Percentiles rank a stretch among this genome's conserved stretches.
These are phyloP conservation scores for Microcos paniculata DNA, from an alignment of 345 rosid species.

Conservation along the genomic window DNA sequence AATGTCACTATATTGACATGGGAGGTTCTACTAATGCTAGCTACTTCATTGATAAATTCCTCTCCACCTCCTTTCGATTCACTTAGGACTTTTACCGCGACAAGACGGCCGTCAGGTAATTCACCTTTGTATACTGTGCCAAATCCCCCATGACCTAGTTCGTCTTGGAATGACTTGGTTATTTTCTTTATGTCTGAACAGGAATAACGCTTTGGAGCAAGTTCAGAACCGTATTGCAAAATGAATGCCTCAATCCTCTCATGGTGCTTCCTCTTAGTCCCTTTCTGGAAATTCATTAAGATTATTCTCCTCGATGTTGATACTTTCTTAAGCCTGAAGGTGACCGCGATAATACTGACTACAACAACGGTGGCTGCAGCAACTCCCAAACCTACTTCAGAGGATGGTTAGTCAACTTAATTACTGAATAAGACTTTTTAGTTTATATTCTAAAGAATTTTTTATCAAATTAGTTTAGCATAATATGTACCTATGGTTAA, in stretches of 20 bases:
- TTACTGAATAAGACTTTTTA: background rate
- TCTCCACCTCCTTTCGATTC: conserved; percentile 14
- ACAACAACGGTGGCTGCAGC: background rate
- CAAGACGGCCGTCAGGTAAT: conserved; percentile 10
- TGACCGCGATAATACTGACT: background rate
- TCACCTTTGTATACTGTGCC: conserved; percentile 13
- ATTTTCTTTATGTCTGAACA: conserved; percentile 14
- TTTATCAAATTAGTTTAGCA: background rate
- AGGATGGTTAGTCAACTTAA: background rate
- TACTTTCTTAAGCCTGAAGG: background rate
- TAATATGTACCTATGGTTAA: conserved; percentile 10
- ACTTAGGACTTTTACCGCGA: conserved; percentile 9
- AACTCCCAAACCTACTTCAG: background rate
- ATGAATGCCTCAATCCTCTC: conserved; percentile 13
- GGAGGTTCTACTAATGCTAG: conserved; percentile 15
- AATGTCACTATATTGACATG: conserved; percentile 15
- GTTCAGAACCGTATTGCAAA: conserved; percentile 11
- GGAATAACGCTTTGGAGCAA: conserved; percentile 14
- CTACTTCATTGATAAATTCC: conserved; percentile 16
- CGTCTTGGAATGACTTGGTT: conserved; percentile 8
- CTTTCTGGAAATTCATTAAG: background rate
- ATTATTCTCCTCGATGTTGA: background rate
- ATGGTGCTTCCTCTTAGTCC: background rate
- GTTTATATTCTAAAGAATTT: too few species aligned
- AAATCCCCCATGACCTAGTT: conserved; percentile 14